Percentiles rank a stretch among this genome's conserved stretches.
These are phyloP conservation scores for Euphrasia confusa DNA, from an alignment of 257 asterid species.

Conservation along the genomic window DNA sequence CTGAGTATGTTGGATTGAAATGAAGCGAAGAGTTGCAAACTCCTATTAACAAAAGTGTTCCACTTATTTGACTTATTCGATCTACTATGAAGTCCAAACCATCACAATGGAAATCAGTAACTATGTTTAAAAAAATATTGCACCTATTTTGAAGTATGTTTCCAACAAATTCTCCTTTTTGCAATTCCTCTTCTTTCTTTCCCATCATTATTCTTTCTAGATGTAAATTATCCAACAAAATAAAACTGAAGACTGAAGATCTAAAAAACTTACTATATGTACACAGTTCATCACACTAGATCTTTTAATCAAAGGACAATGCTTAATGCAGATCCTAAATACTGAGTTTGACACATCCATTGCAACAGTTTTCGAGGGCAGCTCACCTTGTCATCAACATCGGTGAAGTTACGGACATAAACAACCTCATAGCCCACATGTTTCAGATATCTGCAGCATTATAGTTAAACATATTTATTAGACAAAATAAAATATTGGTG, in stretches of 20 bases:
- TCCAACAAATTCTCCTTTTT: neutral
- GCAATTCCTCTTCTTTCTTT: neutral
- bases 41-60: neutral
- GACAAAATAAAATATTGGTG: neutral
- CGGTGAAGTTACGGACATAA: constrained; percentile 76
- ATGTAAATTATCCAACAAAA: neutral
- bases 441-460: constrained; percentile 44
- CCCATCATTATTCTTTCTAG: neutral
- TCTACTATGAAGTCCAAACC: too few relatives aligned
- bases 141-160: neutral
- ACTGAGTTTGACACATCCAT: neutral
- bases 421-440: constrained; percentile 62
- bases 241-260: neutral
- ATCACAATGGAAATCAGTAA: too few relatives aligned
- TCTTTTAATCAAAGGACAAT: neutral
- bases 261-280: neutral
- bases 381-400: constrained; percentile 77
- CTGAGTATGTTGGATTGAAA: neutral
- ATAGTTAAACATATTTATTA: constrained; percentile 11
- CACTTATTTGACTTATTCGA: too few relatives aligned
- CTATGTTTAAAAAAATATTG: too few relatives aligned
- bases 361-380: neutral
- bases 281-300: constrained; percentile 7
- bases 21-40: neutral
- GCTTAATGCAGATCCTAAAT: too few relatives aligned